Evolutionary conservation across 768 basidiomycete species (phyloP), one percentile per base, ranked within the genome.

Genomic region (Kwoniella sp.): DNA sequence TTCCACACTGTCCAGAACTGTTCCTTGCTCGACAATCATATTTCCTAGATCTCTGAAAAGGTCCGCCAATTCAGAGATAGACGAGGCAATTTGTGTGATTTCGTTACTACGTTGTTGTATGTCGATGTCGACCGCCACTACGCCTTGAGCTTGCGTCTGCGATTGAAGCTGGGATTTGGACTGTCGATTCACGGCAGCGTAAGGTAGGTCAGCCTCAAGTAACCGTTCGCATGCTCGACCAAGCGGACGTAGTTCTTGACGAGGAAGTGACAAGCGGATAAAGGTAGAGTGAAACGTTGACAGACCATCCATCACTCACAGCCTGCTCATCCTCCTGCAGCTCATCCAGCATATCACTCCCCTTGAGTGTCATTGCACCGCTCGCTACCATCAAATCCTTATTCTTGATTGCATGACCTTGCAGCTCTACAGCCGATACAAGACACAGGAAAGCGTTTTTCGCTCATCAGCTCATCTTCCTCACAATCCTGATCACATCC

Each of bases 381-480:
- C 91, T 92, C 6, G 94, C 92, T 70, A 92, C 85, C 65, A 97
- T 85, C 44, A 96, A 83, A 83, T 96, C 93, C 81, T 93, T 91
- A 77, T 94, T 95, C 82, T 95, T 96, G 79, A 92, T 92, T 78
- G 94, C 92, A 83, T 98, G 94, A 65, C 96, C 96, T 83, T 95
- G 92, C 47, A 98, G 84, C 79, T 90, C 95, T 96, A 78, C 29
- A n/a, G n/a, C n/a, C n/a, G n/a, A n/a, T n/a, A 33, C 33, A 33
- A 33, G 48, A 60, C 26, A 44, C 40, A 15, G 40, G 17, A 9
- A 44, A 56, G 26, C n/a, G n/a, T n/a, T n/a, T n/a, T n/a, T 50
- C 26, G 19, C 3, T 52, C 21, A 30, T 52, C 51, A 26, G 49
- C 49, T 17, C 17, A 19, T 10, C n/a, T n/a, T n/a, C n/a, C n/a